Evolutionary conservation across 2,329 filamentous ascomycete genomes (phyloP).

Genomic region (Alternaria dauci): DNA sequence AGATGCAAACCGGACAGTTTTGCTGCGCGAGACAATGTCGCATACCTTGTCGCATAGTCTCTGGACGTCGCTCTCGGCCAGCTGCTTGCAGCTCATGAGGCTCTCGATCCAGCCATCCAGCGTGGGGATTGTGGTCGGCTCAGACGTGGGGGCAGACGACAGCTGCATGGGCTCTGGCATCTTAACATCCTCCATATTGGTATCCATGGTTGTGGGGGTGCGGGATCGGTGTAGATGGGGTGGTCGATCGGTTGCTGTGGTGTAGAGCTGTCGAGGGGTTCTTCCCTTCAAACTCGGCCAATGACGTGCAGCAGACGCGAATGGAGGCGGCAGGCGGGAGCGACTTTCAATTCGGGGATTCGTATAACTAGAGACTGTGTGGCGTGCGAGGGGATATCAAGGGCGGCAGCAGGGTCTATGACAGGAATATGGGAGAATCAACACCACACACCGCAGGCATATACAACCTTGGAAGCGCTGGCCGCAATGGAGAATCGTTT

Average conservation of each 20-base stretch:
- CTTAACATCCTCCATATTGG: conserved; percentile 98
- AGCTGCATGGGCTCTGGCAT: conserved; percentile 80
- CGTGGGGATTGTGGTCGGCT: conserved; percentile 89
- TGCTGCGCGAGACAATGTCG: conserved; percentile 6
- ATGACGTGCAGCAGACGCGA: conserved; percentile 46
- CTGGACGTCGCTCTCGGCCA: conserved; percentile 92
- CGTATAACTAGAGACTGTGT: conserved; percentile 13
- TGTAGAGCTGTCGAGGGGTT: conserved; percentile 46
- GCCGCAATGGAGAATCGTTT: conserved; percentile 14
- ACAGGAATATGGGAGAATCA: conserved; percentile 33
- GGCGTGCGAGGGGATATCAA: conserved; percentile 22
- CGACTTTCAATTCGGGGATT: conserved; percentile 4
- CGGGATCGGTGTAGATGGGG: conserved; percentile 30
- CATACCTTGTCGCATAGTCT: conserved; percentile 94
- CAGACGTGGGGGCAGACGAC: conserved; percentile 71
- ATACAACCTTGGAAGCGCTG: conserved; percentile 19
- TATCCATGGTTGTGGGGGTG: conserved; percentile 75
- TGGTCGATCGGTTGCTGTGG: conserved; percentile 41
- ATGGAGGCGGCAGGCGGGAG: conserved; percentile 13
- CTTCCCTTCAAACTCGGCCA: conserved; percentile 48
- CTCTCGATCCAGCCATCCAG: conserved; percentile 98
- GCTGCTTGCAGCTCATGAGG: conserved; percentile 98
- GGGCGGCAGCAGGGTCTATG: conserved; percentile 29
- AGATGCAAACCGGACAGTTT: background rate
- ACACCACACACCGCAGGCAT: conserved; percentile 26